These are phyloP conservation scores for Ceriops zippeliana DNA, from an alignment of 345 rosid species.

Conservation along the genomic window DNA sequence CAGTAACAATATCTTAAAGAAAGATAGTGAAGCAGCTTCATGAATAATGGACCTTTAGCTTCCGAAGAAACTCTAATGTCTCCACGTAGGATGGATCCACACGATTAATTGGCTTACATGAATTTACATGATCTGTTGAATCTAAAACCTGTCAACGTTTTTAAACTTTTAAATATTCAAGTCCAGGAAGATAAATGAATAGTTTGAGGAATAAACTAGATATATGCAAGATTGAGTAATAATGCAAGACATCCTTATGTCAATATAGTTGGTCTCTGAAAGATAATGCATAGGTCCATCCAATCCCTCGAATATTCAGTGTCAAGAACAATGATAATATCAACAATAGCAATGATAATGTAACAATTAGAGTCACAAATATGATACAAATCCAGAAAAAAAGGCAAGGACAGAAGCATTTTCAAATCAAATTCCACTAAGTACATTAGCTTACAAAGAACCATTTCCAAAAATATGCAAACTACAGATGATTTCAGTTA, in stretches of 20 bases:
- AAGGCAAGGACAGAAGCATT: too few species aligned
- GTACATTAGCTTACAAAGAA: not conserved
- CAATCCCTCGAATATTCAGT: not conserved
- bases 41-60: conserved; percentile 47
- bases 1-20: not conserved
- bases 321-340: not conserved
- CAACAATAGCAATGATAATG: too few species aligned
- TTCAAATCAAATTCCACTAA: not conserved
- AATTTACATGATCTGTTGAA: conserved; percentile 93
- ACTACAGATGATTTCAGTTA: not conserved
- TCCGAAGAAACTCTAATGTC: conserved; percentile 59
- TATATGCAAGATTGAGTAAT: not conserved
- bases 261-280: not conserved
- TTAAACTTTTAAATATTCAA: not conserved
- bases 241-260: not conserved
- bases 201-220: too few species aligned
- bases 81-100: conserved; percentile 76
- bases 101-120: conserved; percentile 87
- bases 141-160: conserved; percentile 66
- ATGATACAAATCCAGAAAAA: too few species aligned
- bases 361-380: too few species aligned
- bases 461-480: not conserved
- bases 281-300: not conserved
- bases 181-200: too few species aligned
- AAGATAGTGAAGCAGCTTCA: conserved; percentile 15